These are phyloP conservation scores for Globisporangium cystogenes DNA, from an alignment of 352 stramenopile species.

Conservation along the genomic window DNA sequence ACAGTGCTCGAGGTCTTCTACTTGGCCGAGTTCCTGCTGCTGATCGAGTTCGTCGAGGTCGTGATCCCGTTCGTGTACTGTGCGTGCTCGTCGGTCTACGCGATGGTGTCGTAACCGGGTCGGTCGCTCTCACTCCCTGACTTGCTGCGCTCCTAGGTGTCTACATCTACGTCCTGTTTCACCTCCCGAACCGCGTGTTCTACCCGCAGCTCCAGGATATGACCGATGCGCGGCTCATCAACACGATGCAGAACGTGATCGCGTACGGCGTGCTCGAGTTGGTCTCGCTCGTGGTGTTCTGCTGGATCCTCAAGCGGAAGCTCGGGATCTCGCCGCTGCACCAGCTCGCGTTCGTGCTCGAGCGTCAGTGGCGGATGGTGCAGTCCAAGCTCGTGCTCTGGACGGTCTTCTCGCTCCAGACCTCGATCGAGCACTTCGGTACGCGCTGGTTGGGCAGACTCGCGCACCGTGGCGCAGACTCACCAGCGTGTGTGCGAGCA, in stretches of 20 bases:
- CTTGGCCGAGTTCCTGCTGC: conserved; percentile 36
- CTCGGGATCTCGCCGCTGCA: conserved; percentile 19
- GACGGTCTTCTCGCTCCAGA: conserved; percentile 32
- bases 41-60: conserved; percentile 37
- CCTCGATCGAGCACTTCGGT: conserved; percentile 26
- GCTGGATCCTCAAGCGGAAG: conserved; percentile 15
- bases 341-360: conserved; percentile 33
- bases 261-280: conserved; percentile 33
- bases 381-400: conserved; percentile 36
- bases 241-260: conserved; percentile 22
- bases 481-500: background rate
- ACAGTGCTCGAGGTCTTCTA: conserved; percentile 22
- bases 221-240: conserved; percentile 7
- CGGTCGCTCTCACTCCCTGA: background rate
- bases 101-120: no score
- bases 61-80: conserved; percentile 34
- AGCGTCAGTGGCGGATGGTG: conserved; percentile 22
- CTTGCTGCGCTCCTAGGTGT: conserved; percentile 13
- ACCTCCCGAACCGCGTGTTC: conserved; percentile 25
- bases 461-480: background rate
- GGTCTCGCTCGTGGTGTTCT: conserved; percentile 26
- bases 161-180: conserved; percentile 19
- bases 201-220: conserved; percentile 22
- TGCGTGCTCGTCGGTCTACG: conserved; percentile 9
- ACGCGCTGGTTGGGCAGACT: background rate